These are phyloP conservation scores for Platismatia glauca DNA, from an alignment of 495 filamentous ascomycete genomes.

Conservation along the genomic window DNA sequence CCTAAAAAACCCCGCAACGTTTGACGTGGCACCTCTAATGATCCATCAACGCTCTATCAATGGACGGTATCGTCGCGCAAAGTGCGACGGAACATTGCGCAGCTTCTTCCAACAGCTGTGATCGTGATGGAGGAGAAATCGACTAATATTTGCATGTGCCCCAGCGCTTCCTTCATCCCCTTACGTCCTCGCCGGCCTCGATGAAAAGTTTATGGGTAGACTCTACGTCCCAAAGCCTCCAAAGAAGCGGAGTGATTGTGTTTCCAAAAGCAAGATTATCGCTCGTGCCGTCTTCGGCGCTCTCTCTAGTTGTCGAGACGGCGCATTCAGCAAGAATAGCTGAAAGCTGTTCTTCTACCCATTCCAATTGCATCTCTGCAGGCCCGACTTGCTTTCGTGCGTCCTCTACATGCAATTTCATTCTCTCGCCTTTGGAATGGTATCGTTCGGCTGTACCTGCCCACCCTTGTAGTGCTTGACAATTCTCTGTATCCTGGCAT, in stretches of 20 bases:
- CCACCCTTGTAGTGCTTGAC: too few relatives aligned
- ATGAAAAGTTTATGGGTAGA: conserved; percentile 8
- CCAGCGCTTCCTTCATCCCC: conserved; percentile 7
- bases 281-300: conserved; percentile 10
- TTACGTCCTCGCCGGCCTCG: not conserved
- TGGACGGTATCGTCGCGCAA: not conserved
- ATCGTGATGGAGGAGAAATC: not conserved
- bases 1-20: conserved; percentile 3
- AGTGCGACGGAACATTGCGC: not conserved
- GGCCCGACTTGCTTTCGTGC: conserved; percentile 10
- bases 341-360: conserved; percentile 8
- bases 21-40: conserved; percentile 5
- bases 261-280: conserved; percentile 9
- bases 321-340: conserved; percentile 2
- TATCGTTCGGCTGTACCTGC: too few relatives aligned
- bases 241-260: conserved; percentile 8
- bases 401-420: conserved; percentile 8
- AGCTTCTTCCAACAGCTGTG: not conserved
- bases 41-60: conserved; percentile 6
- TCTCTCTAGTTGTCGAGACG: conserved; percentile 8
- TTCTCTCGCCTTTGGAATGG: conserved; percentile 2
- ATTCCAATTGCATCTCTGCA: conserved; percentile 10
- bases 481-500: too few relatives aligned
- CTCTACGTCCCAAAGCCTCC: conserved; percentile 9
- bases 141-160: conserved; percentile 8